Percentiles rank a stretch among this genome's conserved stretches.
Evolutionary conservation across 2,329 filamentous ascomycete genomes (phyloP).

Genomic region (Calonectria hawksworthii): DNA sequence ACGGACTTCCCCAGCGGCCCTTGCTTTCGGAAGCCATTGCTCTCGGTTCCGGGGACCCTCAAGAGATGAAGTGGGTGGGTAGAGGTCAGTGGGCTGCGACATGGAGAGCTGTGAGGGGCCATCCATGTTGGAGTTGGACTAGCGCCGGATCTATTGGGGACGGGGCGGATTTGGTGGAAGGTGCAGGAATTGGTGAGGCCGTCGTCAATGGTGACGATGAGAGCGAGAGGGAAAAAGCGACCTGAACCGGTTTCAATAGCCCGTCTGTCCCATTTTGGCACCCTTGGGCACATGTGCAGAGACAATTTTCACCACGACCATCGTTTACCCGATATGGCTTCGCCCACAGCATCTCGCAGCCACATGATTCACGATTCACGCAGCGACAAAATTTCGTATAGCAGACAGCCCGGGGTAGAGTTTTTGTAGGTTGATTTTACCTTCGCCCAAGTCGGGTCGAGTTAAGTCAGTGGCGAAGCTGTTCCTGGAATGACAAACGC

Average conservation of each 20-base stretch:
- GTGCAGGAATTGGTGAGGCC: conserved; percentile 20
- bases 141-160: conserved; percentile 34
- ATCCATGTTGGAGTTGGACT: conserved; percentile 30
- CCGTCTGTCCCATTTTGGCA: conserved; percentile 1
- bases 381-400: not conserved
- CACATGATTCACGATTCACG: conserved; percentile 16
- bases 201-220: conserved; percentile 18
- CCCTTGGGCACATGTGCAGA: not conserved
- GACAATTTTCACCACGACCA: not conserved
- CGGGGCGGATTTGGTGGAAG: conserved; percentile 8
- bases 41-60: conserved; percentile 13
- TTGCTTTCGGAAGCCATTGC: conserved; percentile 20
- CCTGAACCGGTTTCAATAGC: conserved; percentile 12
- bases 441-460: not conserved
- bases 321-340: not conserved
- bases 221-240: not conserved
- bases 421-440: conserved; percentile 10
- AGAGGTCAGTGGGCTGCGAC: conserved; percentile 22
- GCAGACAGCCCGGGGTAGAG: not conserved
- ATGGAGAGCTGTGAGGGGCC: conserved; percentile 29
- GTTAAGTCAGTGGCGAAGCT: conserved; percentile 2
- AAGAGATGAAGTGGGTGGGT: conserved; percentile 29
- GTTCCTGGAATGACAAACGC: conserved; percentile 14
- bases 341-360: conserved; percentile 16
- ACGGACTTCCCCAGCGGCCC: conserved; percentile 9